Evolutionary conservation across 345 rosid species (phyloP).

Genomic region (Ceriops tagal): DNA sequence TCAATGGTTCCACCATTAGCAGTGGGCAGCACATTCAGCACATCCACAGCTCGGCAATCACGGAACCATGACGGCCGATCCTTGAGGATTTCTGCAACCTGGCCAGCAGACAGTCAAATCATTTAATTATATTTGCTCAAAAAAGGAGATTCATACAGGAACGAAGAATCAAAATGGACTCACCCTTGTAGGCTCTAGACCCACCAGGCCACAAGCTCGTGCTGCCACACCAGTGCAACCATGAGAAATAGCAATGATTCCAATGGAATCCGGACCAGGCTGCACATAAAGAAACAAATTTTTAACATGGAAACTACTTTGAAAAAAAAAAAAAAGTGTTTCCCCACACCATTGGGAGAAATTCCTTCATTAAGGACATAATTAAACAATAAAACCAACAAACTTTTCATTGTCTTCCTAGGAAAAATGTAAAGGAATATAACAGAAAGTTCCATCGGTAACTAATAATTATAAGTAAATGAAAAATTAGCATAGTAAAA

Average conservation of each 20-base stretch:
- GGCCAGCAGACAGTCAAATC: conserved; percentile 7
- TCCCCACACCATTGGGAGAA: no score
- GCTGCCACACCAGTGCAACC: conserved; percentile 99
- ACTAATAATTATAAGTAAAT: no score
- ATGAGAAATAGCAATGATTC: conserved; percentile 99
- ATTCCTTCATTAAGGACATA: no score
- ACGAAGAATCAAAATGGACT: conserved; percentile 19
- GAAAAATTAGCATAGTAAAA: no score
- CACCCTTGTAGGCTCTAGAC: conserved; percentile 99
- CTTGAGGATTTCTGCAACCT: conserved; percentile 99
- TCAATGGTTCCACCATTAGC: conserved; percentile 99
- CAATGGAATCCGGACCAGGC: conserved; percentile 99
- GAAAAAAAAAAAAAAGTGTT: no score
- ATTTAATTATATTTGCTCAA: not conserved
- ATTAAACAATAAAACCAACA: no score
- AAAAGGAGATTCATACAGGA: not conserved
- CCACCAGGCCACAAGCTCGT: conserved; percentile 99
- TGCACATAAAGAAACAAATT: conserved; percentile 25
- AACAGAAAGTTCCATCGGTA: no score
- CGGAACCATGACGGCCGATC: conserved; percentile 99
- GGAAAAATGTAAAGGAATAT: no score
- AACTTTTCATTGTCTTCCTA: no score
- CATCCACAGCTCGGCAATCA: conserved; percentile 99
- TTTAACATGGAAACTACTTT: not conserved
- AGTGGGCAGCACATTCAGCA: conserved; percentile 93